Base-by-base conservation (phyloP, 2,329 filamentous ascomycete species). In the Aspergillus ochraceoroseus region DNA sequence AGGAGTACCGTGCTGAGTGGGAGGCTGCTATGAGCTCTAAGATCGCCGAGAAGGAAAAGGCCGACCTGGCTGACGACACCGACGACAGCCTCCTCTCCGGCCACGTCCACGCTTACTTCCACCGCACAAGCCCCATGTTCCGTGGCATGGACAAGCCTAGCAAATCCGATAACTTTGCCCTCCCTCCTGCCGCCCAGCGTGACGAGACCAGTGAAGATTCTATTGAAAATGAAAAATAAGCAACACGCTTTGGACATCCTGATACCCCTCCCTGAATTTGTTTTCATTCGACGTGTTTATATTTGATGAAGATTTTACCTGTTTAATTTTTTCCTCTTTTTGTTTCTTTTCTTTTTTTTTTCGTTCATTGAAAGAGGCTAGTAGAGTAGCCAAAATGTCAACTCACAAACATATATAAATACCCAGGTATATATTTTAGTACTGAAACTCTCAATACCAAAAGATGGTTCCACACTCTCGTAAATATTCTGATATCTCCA, bases 1-100 rank as follows among this genome's bases (percentile, higher is more conserved):
- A 82, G 54, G 90, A 95, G 62, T 85, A 95, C 77, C 73, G 79
- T 67, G 64, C 71, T 19, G 71, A 77, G 48, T 75, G 73, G 66
- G 76, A 80, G 43, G 51, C 56, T 3, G 61, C 59, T 13, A 66
- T 71, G 67, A 66, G 70, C 15, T 64, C 67, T 44, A 74, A 73
- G 54, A 51, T 60, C 3, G 59, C 66, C 22, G 76, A 79, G 60
- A 74, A 77, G 58, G 67, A 66, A 14, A 48, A 53, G 36, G 40
- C 32, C 9, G 55, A 52, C 4, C 56, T 59, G 7, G 58, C 35
- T 58, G 65, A 36, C 7, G 65, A 69, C 32, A 62, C 59, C 4
- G 68, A 72, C 12, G 72, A 74, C 7, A 65, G 67, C 40, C 64
- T 72, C 34, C 69, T 70, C 52, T 66, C 67, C 39, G 65, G 64